Base-by-base conservation (phyloP, 805 yeast species). In the Dipodascus albidus region DNA sequence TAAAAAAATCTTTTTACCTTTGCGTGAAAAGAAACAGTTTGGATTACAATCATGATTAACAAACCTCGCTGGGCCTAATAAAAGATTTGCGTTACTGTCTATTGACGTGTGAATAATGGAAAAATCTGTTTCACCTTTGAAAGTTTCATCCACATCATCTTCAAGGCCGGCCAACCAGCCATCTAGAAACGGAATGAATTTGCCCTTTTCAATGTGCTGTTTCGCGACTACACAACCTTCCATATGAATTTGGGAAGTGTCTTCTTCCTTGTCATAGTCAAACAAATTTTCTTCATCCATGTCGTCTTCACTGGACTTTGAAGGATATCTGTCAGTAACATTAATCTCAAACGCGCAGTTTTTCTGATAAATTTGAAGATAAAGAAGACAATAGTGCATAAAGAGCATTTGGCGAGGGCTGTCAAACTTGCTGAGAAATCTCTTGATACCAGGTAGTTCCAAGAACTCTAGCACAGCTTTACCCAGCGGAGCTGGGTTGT, bases 1-100 rank as follows among this genome's bases (percentile, higher is more conserved):
- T 3, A 75, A 61, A 21, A 61, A 59, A 63, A 75, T 65, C 4
- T 62, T 68, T 23, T 50, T 52, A 11, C 64, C 60, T 0, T 56
- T 53, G 2, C 72, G 60, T 2, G 62, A 56, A 55, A 75, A 74
- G 41, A 61, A 62, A 1, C 74, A 67, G 58, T 75, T 75, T 2
- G 75, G 69, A n/a, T 66, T 56, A 58, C 79, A 75, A 58, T 74
- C 74, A 57, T 75, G 79, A 58, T 75, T 75, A 6, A 75, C 71
- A 57, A 75, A 75, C 41, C 79, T 62, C 14, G 73, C 68, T 0
- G 79, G 79, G 0, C 79, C 79, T 42, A 75, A 63, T 77, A 75
- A 71, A 23, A 75, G 60, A 51, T 74, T 69, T 20, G 69, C 62
- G 2, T 58, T 60, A 9, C 64, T 64, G 24, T 60, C 57, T 8